Conservation (phyloP, 768 basidiomycete species). For the Cubamyces lactineus region DNA sequence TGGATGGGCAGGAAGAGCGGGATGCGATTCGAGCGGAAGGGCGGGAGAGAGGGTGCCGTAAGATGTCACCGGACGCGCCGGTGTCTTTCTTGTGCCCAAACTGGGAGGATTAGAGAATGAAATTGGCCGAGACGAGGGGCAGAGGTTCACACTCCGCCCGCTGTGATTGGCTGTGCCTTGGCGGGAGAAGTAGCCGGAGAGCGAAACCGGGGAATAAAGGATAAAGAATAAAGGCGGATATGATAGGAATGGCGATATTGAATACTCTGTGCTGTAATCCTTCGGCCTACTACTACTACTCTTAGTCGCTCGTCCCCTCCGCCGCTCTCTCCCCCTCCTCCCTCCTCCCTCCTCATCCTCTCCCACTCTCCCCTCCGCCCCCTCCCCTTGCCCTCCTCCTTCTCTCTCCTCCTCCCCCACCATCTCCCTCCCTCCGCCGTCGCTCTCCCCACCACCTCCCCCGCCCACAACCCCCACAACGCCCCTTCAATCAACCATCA, state of each 20-base stretch:
- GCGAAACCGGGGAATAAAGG: conserved; percentile 24
- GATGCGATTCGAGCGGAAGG: conserved; percentile 16
- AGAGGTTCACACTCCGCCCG: background rate
- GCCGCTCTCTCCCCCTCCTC: background rate
- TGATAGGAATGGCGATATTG: background rate
- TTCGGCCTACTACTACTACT: background rate
- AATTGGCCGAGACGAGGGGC: conserved; percentile 5
- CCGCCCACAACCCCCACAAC: background rate
- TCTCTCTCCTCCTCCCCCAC: no score
- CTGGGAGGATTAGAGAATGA: conserved; percentile 11
- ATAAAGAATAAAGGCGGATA: background rate
- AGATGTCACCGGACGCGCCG: conserved; percentile 18
- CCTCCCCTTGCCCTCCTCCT: background rate
- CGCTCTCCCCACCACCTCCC: background rate
- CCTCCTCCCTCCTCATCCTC: background rate
- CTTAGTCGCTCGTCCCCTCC: conserved; percentile 6
- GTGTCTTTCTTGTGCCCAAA: conserved; percentile 18
- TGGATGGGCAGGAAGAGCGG: background rate
- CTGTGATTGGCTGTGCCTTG: background rate
- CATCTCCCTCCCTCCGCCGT: no score
- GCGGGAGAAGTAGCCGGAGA: conserved; percentile 23
- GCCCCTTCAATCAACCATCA: conserved; percentile 2
- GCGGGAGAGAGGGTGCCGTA: conserved; percentile 3
- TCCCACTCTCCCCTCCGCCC: background rate
- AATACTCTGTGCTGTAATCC: background rate